Evolutionary conservation across 2,329 filamentous ascomycete genomes (phyloP).

Genomic region (Pseudogymnoascus destructans): DNA sequence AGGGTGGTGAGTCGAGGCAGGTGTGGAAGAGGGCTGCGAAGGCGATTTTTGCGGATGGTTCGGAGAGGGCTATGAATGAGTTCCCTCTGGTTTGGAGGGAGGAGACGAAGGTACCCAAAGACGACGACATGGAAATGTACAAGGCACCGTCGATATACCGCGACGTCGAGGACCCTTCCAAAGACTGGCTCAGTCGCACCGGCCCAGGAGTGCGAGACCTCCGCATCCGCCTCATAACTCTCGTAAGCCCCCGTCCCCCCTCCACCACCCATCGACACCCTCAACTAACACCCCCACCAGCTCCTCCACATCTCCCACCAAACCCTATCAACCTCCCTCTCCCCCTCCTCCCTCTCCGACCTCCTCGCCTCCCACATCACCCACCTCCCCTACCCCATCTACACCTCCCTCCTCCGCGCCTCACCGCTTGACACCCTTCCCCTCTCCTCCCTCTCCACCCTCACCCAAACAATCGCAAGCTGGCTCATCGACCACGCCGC

Average conservation of each 20-base stretch:
- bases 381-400: conserved; percentile 20
- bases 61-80: conserved; percentile 35
- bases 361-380: conserved; percentile 34
- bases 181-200: background rate
- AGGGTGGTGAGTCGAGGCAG: conserved; percentile 29
- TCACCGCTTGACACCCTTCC: conserved; percentile 24
- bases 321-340: conserved; percentile 24
- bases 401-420: conserved; percentile 31
- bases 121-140: conserved; percentile 32
- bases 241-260: conserved; percentile 17
- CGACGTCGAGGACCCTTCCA: background rate
- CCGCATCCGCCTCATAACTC: conserved; percentile 21
- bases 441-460: conserved; percentile 30
- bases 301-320: conserved; percentile 26
- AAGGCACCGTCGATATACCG: background rate
- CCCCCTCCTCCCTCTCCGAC: conserved; percentile 35
- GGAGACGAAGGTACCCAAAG: conserved; percentile 41
- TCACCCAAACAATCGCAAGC: conserved; percentile 40
- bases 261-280: background rate
- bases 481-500: conserved; percentile 31
- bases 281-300: conserved; percentile 17
- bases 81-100: conserved; percentile 42
- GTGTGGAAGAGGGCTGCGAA: conserved; percentile 42
- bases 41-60: conserved; percentile 55
- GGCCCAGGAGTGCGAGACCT: conserved; percentile 22